Evolutionary conservation across 2,329 filamentous ascomycete genomes (phyloP), one percentile per base, ranked within the genome.

Genomic region (Verticillium tricorpus): DNA sequence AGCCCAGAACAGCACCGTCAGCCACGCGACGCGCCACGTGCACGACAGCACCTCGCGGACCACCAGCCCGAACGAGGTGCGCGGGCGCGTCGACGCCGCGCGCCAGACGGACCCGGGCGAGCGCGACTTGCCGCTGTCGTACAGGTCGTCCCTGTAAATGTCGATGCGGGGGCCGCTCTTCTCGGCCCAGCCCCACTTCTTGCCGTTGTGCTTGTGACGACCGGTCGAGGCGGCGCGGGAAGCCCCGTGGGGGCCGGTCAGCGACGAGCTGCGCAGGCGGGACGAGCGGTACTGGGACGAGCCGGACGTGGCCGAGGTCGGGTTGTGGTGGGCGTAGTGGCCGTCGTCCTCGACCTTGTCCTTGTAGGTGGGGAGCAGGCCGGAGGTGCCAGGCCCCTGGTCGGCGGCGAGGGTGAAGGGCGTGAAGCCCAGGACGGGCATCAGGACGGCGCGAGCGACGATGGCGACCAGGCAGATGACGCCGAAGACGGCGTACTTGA

Each of bases 401-500:
- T 73, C 70, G 1, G 78, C 74, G 32, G 82, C 80, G 15, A 85
- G 76, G 0, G 83, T 81, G 64, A 87, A 87, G 0, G 80, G 80
- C 6, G 76, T 77, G 28, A 88, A 77, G 61, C 78, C 77, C 3
- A 87, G 74, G 8, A 83, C 70, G 2, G 85, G 83, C 8, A 87
- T 80, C 37, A 89, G 77, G 54, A 88, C 75, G 5, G 86, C 84
- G 19, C 86, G 79, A 8, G 82, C 73, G 55, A 78, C 72, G 7
- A 89, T 78, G 5, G 83, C 64, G 15, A 82, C 69, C 14, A 87
- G 55, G 25, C 78, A 81, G 5, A 86, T 67, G 22, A 82, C 80
- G 1, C 89, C 78, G 17, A 95, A 80, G 32, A 83, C 78, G 37
- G 81, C 85, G 71, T 99, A 99, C 61, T 85, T 84, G 64, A 95